A percentile compares a stretch with the other conserved stretches of the same genome.
Evolutionary conservation across 1,139 yeast genomes (phyloP).

Genomic region (Geotrichum aggregatum): DNA sequence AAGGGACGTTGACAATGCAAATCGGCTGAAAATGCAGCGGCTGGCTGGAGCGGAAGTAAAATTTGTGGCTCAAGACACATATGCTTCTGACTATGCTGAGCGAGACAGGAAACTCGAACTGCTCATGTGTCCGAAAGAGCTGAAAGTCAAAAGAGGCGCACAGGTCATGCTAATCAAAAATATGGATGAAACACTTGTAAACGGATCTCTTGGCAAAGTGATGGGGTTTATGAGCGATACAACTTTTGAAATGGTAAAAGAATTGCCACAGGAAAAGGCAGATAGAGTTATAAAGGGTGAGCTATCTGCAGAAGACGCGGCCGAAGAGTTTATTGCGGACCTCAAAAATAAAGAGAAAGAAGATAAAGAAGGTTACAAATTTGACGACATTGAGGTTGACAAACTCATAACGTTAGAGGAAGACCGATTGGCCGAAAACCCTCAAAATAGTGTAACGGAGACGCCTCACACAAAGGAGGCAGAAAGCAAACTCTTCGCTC

Average conservation of each 20-base stretch:
- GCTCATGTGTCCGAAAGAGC: slow-evolving; percentile 54
- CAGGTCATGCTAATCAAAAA: slow-evolving; percentile 97
- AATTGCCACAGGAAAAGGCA: slow-evolving; percentile 22
- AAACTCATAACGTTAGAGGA: slow-evolving; percentile 20
- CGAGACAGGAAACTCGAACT: slow-evolving; percentile 43
- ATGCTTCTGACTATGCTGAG: slow-evolving; percentile 41
- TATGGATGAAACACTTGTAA: slow-evolving; percentile 78
- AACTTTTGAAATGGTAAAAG: slow-evolving; percentile 36
- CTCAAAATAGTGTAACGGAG: neutral
- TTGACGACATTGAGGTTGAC: slow-evolving; percentile 19
- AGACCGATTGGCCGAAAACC: slow-evolving; percentile 16
- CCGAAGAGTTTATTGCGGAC: slow-evolving; percentile 15
- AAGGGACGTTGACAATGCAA: slow-evolving; percentile 77
- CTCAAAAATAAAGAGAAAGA: slow-evolving; percentile 5
- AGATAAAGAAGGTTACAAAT: neutral
- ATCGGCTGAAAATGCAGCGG: slow-evolving; percentile 49
- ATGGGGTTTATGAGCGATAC: slow-evolving; percentile 66
- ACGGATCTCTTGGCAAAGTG: slow-evolving; percentile 88
- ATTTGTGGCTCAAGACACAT: slow-evolving; percentile 62
- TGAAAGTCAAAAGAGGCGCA: slow-evolving; percentile 71
- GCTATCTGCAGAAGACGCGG: slow-evolving; percentile 21
- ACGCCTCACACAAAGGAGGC: too few relatives aligned
- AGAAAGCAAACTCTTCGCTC: too few relatives aligned
- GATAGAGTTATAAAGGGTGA: slow-evolving; percentile 16
- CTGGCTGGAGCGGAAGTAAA: slow-evolving; percentile 49